Evolutionary conservation across 2,329 filamentous ascomycete genomes (phyloP), one percentile per base, ranked within the genome.

Genomic region (Trichoderma polysporum): DNA sequence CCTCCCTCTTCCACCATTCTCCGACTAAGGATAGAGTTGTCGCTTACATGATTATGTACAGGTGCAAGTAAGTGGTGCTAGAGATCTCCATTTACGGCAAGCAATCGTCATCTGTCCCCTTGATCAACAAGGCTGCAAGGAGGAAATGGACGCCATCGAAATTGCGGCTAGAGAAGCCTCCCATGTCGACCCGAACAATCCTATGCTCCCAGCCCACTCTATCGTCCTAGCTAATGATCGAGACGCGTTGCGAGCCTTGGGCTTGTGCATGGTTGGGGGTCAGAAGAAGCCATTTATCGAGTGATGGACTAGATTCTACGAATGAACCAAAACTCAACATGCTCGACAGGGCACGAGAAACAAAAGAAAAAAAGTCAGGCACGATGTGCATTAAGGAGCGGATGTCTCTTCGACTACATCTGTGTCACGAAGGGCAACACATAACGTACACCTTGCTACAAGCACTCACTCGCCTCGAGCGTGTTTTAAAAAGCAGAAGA

Each of bases 91-190:
- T 33, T 85, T 98, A 50, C 88, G 94, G 62, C 92, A 98, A 78
- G 93, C 93, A 5, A 97, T 99, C 67, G 93, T 98, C 37, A 95
- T 98, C 60, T 98, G 94, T 74, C 94, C 95, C 0, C 88, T 97
- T 69, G 95, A 99, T 75, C 93, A 97, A 75, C 92, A 96, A 71
- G 92, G 91, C 17, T 99, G 95, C 81, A 97, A 97, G 78, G 94
- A 97, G 76, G 95, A 98, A 80, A 97, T 99, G 93, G 94, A 97
- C 74, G 94, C 94, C 41, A 98, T 99, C 70, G 94, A 97, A 76
- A 93, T 97, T 79, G 92, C 95, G 0, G 95, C 95, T 50, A 94
- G 94, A 78, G 94, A 98, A 73, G 94, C 95, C 2, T 91, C 92
- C 17, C 88, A 91, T 69, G 90, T 98, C 68, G 93, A 94, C 72